phyloP scores from a whole-genome alignment of 1,284 basidiomycete genomes.

The Vanrija sp. region DNA sequence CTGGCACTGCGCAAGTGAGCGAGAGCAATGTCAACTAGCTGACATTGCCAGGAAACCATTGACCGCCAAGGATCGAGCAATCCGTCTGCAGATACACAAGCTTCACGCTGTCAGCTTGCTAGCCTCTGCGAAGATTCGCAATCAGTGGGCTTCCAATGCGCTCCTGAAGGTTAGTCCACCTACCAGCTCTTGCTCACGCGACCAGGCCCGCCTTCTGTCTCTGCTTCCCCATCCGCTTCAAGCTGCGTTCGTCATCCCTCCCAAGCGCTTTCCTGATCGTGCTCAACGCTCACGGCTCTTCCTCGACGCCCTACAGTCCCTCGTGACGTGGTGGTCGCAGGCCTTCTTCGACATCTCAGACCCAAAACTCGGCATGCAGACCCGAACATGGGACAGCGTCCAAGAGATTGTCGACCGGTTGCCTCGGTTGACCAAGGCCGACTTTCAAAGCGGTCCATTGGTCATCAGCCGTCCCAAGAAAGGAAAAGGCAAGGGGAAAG shows the following conservation, averaged over 20 bases:
- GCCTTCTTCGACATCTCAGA: constrained; percentile 60
- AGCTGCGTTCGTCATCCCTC: constrained; percentile 75
- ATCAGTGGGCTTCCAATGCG: constrained; percentile 77
- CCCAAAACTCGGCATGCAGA: constrained; percentile 55
- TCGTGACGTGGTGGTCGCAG: constrained; percentile 77
- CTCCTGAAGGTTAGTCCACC: constrained; percentile 64
- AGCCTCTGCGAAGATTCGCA: constrained; percentile 69
- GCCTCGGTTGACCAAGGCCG: constrained; percentile 28
- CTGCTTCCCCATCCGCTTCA: constrained; percentile 73
- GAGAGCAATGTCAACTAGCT: neutral
- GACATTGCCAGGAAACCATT: constrained; percentile 39
- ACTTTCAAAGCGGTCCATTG: constrained; percentile 11
- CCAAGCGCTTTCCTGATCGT: constrained; percentile 73
- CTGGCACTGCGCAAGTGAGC: constrained; percentile 41
- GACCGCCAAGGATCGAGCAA: constrained; percentile 59
- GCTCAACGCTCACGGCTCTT: constrained; percentile 78
- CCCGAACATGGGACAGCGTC: constrained; percentile 65
- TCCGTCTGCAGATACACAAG: constrained; percentile 77
- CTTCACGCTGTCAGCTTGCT: constrained; percentile 77
- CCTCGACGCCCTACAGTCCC: constrained; percentile 67
- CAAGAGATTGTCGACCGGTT: constrained; percentile 41
- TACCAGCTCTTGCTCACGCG: neutral
- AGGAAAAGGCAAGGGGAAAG: constrained; percentile 44
- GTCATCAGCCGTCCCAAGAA: constrained; percentile 4
- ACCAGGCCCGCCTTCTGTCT: constrained; percentile 65